Conservation (phyloP, 2,329 filamentous ascomycete species). For the Fusarium stilboides region DNA sequence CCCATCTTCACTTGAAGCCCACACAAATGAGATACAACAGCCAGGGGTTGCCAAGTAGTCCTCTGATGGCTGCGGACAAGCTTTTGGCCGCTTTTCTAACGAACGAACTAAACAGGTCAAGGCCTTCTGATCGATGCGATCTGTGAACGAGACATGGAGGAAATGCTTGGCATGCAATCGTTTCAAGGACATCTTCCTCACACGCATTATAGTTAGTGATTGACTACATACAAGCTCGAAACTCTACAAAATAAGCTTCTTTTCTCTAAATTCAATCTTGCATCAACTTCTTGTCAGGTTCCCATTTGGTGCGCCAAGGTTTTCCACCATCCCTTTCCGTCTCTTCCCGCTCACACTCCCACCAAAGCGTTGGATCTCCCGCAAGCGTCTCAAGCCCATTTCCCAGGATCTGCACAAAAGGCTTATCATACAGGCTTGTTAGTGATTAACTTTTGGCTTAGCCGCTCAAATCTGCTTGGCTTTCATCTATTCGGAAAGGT, state of each 20-base stretch:
- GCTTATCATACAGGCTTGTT: slow-evolving; percentile 15
- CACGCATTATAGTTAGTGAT: too few relatives aligned
- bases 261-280: slow-evolving; percentile 5
- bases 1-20: slow-evolving; percentile 30
- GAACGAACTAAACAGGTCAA: slow-evolving; percentile 9
- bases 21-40: slow-evolving; percentile 19
- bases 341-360: slow-evolving; percentile 20
- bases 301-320: slow-evolving; percentile 11
- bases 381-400: slow-evolving; percentile 29
- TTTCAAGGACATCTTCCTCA: too few relatives aligned
- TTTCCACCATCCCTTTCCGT: slow-evolving; percentile 11
- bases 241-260: slow-evolving; percentile 10
- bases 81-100: slow-evolving; percentile 27
- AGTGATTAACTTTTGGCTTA: slow-evolving; percentile 19
- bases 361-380: slow-evolving; percentile 24
- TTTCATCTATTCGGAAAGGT: slow-evolving; percentile 17
- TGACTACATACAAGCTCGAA: too few relatives aligned
- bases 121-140: slow-evolving; percentile 26
- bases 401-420: slow-evolving; percentile 6
- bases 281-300: slow-evolving; percentile 4
- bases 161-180: slow-evolving; percentile 28
- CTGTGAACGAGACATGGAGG: slow-evolving; percentile 19
- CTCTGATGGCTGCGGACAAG: slow-evolving; percentile 27
- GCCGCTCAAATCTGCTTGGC: slow-evolving; percentile 16
- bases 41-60: slow-evolving; percentile 14